These are phyloP conservation scores for Nakazawaea wyomingensis DNA, from an alignment of 805 yeast genomes.

Conservation along the genomic window DNA sequence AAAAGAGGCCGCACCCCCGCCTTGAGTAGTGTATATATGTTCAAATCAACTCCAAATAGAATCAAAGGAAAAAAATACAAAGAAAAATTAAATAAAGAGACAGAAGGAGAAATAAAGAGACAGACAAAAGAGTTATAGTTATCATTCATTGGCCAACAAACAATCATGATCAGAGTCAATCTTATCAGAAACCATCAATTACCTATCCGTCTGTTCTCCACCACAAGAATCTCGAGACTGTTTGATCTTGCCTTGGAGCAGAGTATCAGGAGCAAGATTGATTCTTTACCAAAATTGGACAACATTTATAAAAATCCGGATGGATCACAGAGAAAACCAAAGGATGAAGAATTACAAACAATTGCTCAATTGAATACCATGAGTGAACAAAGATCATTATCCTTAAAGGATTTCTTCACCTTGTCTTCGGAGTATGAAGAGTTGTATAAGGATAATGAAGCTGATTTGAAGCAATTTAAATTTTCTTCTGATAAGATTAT, in stretches of 20 bases:
- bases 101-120: too few relatives aligned
- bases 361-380: slow-evolving; percentile 67
- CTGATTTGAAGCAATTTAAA: slow-evolving; percentile 53
- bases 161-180: neutral
- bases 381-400: slow-evolving; percentile 50
- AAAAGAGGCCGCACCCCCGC: too few relatives aligned
- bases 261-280: slow-evolving; percentile 58
- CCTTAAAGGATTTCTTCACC: slow-evolving; percentile 37
- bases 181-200: too few relatives aligned
- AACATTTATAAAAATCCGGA: slow-evolving; percentile 69
- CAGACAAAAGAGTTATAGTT: too few relatives aligned
- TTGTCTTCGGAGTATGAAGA: slow-evolving; percentile 50
- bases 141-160: too few relatives aligned
- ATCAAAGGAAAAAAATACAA: too few relatives aligned
- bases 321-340: slow-evolving; percentile 66
- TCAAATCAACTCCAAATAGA: too few relatives aligned
- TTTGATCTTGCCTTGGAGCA: slow-evolving; percentile 47
- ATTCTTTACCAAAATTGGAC: slow-evolving; percentile 57
- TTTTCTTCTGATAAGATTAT: slow-evolving; percentile 59
- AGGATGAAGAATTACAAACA: slow-evolving; percentile 65
- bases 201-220: neutral
- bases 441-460: slow-evolving; percentile 55
- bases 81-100: too few relatives aligned
- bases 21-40: too few relatives aligned
- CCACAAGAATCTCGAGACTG: slow-evolving; percentile 2